These are phyloP conservation scores for Luffa aegyptiaca DNA, from an alignment of 306 rosid species.

Conservation along the genomic window DNA sequence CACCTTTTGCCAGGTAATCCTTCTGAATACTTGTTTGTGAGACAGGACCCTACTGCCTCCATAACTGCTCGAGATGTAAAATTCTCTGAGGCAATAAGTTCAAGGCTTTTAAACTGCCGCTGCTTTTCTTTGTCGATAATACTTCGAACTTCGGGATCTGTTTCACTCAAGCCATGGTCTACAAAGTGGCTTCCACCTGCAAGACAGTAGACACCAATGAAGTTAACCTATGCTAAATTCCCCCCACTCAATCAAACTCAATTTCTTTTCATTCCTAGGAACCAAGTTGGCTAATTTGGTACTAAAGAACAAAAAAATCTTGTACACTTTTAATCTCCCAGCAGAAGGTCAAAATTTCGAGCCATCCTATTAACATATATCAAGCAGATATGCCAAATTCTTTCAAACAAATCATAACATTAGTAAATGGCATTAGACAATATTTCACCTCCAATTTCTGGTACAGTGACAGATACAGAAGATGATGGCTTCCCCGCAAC, in stretches of 20 bases:
- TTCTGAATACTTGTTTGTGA: slow-evolving; percentile 91
- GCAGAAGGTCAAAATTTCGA: neutral
- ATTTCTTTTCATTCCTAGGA: neutral
- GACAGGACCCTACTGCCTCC: slow-evolving; percentile 98
- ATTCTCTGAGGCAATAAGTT: slow-evolving; percentile 97
- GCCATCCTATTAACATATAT: neutral
- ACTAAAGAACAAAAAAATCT: neutral
- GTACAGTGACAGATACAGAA: slow-evolving; percentile 30
- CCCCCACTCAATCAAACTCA: neutral
- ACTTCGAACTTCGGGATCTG: slow-evolving; percentile 64
- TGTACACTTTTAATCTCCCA: neutral
- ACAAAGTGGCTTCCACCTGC: slow-evolving; percentile 36
- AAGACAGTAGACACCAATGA: neutral
- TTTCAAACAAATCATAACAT: neutral
- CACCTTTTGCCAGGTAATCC: slow-evolving; percentile 97
- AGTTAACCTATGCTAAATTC: neutral
- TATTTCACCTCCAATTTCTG: slow-evolving; percentile 51
- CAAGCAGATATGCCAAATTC: neutral
- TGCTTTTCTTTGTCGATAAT: slow-evolving; percentile 69
- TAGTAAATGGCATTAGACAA: neutral
- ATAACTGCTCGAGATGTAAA: slow-evolving; percentile 88
- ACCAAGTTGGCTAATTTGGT: neutral
- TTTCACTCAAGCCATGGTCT: slow-evolving; percentile 65
- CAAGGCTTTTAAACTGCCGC: slow-evolving; percentile 80
- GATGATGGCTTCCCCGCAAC: slow-evolving; percentile 41